Conservation (phyloP, 2,329 filamentous ascomycete genomes). For the Diaporthe capsici region DNA sequence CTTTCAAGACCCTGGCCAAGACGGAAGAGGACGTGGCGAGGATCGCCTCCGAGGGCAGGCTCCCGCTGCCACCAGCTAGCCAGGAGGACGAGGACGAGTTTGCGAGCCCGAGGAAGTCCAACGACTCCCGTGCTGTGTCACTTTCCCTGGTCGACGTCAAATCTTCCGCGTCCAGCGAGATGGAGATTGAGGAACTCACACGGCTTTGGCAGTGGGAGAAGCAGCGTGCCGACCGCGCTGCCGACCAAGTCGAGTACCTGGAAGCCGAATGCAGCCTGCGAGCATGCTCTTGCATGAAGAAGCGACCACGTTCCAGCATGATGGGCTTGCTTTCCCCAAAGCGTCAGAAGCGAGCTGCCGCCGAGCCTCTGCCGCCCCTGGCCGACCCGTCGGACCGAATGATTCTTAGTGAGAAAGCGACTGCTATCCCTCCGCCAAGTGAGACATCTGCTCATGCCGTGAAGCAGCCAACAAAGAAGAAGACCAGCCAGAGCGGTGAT, state of each 20-base stretch:
- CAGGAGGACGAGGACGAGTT: conserved; percentile 66
- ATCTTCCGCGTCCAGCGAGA: conserved; percentile 69
- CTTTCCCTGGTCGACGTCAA: conserved; percentile 64
- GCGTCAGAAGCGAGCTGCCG: conserved; percentile 52
- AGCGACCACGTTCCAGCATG: conserved; percentile 51
- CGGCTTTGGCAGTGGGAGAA: conserved; percentile 69
- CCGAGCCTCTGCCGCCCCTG: conserved; percentile 51
- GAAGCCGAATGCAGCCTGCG: conserved; percentile 80
- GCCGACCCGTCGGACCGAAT: conserved; percentile 59
- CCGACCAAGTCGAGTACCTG: conserved; percentile 82
- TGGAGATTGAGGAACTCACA: conserved; percentile 71
- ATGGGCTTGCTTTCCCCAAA: conserved; percentile 46
- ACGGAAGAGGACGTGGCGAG: conserved; percentile 79
- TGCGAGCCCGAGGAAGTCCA: conserved; percentile 69
- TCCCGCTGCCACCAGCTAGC: conserved; percentile 71
- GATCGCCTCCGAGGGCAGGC: conserved; percentile 78
- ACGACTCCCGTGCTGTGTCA: conserved; percentile 59
- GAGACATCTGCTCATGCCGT: conserved; percentile 48
- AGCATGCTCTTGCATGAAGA: conserved; percentile 73
- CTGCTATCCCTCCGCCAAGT: conserved; percentile 47
- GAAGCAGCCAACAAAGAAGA: conserved; percentile 50
- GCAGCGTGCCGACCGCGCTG: conserved; percentile 76
- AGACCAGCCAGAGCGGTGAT: conserved; percentile 48
- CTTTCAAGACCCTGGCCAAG: conserved; percentile 78
- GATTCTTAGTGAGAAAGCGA: conserved; percentile 56